Percentiles rank a stretch among this genome's conserved stretches.
These are phyloP conservation scores for Pythium myriotylum DNA, from an alignment of 352 stramenopile species.

Conservation along the genomic window DNA sequence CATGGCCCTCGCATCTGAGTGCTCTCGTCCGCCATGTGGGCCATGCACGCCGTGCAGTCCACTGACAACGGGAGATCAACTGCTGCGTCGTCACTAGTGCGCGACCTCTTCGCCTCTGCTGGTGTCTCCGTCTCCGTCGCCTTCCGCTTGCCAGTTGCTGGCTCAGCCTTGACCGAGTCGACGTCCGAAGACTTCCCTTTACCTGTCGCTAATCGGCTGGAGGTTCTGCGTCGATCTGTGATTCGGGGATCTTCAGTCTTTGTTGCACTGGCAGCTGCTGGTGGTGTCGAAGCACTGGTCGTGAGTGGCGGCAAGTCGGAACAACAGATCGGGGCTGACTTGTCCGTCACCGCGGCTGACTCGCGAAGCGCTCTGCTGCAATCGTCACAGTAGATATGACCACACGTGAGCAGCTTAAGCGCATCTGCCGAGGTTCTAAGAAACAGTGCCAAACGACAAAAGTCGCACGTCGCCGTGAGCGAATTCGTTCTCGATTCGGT, in stretches of 20 bases:
- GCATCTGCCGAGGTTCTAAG: not conserved
- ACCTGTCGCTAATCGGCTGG: too few relatives aligned
- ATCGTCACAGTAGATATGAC: conserved; percentile 20
- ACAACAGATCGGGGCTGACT: not conserved
- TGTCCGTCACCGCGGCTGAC: not conserved
- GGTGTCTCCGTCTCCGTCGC: not conserved
- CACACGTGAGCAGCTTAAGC: conserved; percentile 8
- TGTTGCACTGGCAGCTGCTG: too few relatives aligned
- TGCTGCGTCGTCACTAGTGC: too few relatives aligned
- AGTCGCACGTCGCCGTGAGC: conserved; percentile 10
- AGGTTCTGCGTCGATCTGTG: too few relatives aligned
- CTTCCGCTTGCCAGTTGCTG: conserved; percentile 5
- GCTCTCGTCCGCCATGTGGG: not conserved
- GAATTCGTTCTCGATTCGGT: not conserved
- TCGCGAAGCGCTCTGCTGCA: not conserved
- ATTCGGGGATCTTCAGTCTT: too few relatives aligned
- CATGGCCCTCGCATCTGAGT: conserved; percentile 29
- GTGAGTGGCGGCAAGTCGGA: not conserved
- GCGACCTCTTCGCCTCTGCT: too few relatives aligned
- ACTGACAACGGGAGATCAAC: not conserved
- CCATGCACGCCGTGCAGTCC: conserved; percentile 32
- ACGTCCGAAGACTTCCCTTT: too few relatives aligned
- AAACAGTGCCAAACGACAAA: not conserved
- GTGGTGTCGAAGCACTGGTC: too few relatives aligned
- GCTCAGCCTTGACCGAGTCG: not conserved